Base-by-base conservation (phyloP, 306 rosid genomes). In the Vachellia collinsii region DNA sequence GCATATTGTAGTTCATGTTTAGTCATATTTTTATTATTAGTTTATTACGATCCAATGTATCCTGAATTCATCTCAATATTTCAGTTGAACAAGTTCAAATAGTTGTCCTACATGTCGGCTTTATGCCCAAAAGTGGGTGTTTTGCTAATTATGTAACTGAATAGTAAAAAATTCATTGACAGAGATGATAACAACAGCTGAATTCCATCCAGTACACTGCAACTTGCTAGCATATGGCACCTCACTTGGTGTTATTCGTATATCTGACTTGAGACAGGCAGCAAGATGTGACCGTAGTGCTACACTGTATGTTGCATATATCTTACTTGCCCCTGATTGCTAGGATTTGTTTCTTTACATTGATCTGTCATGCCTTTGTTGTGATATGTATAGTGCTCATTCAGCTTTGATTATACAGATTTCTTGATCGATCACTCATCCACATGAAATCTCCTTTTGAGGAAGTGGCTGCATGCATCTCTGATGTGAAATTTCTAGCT, bases 131-230 rank as follows among this genome's bases (percentile, higher is more conserved):
- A 29, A 29, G 34, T 29, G 34, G 34, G 1, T 29, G 34, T 29
- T 29, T 29, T 1, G 34, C 34, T 29, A 29, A 29, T 29, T 29
- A 29, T 29, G 34, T 67, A 22, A 51, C 25, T 50, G 36, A 68
- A 54, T 54, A 11, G 64, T 69, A 22, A 63, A 29, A 11, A 8
- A 43, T 84, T 80, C 53, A 39, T 76, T 20, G 0, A 17, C 77
- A 92, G 97, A 92, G 91, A 91, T 90, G 48, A 87, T 92, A 87
- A 87, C 92, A 65, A 74, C 90, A 43, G 94, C 94, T 70, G 97
- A 90, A 83, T 92, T 92, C 82, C 92, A 90, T 88, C 97, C 92
- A 12, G 39, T 83, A 81, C 97, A 90, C 72, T 92, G 97, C 80
- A 92, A 92, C 85, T 77, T 90, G 79, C 91, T 92, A 61, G 91